phyloP scores from a whole-genome alignment of 202 grass and related monocot species.

The Eragrostis tef region DNA sequence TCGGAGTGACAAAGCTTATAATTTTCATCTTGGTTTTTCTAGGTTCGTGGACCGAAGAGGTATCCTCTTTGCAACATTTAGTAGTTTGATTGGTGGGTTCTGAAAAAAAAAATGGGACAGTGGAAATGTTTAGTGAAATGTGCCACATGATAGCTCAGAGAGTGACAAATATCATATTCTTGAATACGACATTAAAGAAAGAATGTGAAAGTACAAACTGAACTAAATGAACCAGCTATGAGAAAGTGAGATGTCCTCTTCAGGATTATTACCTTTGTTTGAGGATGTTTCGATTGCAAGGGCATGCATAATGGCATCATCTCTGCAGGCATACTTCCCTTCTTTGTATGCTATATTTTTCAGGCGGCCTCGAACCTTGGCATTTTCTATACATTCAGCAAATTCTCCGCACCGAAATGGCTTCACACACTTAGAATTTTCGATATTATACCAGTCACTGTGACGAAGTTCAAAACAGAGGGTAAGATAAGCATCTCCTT shows the following conservation, averaged over 20 bases:
- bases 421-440: conserved; percentile 72
- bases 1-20: conserved; percentile 33
- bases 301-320: conserved; percentile 87
- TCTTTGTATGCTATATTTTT: conserved; percentile 58
- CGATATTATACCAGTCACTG: conserved; percentile 86
- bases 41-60: conserved; percentile 34
- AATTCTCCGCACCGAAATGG: conserved; percentile 81
- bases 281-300: conserved; percentile 67
- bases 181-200: conserved; percentile 9
- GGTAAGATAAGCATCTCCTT: conserved; percentile 27
- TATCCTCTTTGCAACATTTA: conserved; percentile 35
- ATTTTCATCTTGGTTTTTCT: conserved; percentile 54
- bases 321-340: conserved; percentile 75
- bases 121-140: conserved; percentile 41
- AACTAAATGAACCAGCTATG: neutral
- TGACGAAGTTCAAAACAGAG: conserved; percentile 34
- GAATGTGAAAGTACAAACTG: conserved; percentile 20
- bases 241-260: neutral
- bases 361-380: conserved; percentile 45
- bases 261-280: conserved; percentile 41
- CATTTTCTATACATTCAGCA: conserved; percentile 83
- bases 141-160: conserved; percentile 15
- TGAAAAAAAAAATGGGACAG: conserved; percentile 54
- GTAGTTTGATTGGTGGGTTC: conserved; percentile 44
- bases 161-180: conserved; percentile 27